Evolutionary conservation across 2,329 filamentous ascomycete genomes (phyloP).

Genomic region (Aureobasidium leucospermi): DNA sequence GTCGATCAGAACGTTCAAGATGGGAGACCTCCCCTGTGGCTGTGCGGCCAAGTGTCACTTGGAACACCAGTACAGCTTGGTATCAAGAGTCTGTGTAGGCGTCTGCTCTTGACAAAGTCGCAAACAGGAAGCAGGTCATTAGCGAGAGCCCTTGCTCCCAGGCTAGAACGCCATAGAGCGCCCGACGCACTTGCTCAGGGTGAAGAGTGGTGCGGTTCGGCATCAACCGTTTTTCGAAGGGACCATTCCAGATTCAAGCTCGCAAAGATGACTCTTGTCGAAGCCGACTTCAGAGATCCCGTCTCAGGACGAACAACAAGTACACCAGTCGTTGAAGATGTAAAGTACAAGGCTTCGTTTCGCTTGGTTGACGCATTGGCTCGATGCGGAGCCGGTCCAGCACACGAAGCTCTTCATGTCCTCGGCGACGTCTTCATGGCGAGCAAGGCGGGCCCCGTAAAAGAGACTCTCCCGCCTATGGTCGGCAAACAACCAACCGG

Average conservation of each 20-base stretch:
- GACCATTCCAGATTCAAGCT: neutral
- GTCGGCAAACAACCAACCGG: neutral
- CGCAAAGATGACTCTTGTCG: neutral
- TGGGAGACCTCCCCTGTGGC: too few species aligned
- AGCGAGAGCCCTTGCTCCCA: too few species aligned
- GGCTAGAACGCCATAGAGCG: too few species aligned
- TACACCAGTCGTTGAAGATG: slow-evolving; percentile 8
- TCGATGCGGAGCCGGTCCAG: slow-evolving; percentile 22
- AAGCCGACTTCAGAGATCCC: neutral
- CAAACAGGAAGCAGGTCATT: too few species aligned
- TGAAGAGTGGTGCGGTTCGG: neutral
- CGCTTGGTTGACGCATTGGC: slow-evolving; percentile 20
- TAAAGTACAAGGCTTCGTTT: slow-evolving; percentile 18
- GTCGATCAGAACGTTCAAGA: too few species aligned
- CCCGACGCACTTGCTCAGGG: neutral
- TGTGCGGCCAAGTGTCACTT: neutral
- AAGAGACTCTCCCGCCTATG: neutral
- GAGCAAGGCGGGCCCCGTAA: neutral
- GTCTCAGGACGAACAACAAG: neutral
- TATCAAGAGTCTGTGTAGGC: too few species aligned
- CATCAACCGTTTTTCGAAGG: neutral
- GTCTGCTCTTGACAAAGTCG: too few species aligned
- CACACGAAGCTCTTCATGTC: slow-evolving; percentile 18
- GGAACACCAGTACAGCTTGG: neutral
- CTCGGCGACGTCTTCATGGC: neutral